Conservation (phyloP, 2,329 filamentous ascomycete genomes). For the Ceratocystis albifundus region DNA sequence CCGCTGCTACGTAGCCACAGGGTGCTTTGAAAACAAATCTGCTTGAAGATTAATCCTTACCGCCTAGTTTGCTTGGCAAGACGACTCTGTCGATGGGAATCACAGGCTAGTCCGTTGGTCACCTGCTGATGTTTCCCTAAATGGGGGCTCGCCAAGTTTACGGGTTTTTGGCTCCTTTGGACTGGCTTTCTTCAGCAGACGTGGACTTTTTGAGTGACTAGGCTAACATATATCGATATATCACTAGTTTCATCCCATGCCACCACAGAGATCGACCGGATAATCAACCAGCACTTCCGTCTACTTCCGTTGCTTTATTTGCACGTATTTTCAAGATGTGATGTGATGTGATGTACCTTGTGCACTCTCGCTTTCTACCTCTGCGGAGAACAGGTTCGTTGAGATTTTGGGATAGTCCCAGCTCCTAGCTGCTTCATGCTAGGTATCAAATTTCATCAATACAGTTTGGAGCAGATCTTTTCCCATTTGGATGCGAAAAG, state of each 20-base stretch:
- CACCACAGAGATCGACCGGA: not conserved
- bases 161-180: not conserved
- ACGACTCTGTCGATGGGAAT: too few relatives aligned
- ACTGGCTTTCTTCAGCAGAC: not conserved
- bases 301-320: too few relatives aligned
- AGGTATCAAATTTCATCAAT: not conserved
- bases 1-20: too few relatives aligned
- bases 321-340: too few relatives aligned
- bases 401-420: not conserved
- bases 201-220: not conserved
- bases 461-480: not conserved
- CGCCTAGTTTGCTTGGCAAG: too few relatives aligned
- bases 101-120: too few relatives aligned
- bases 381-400: not conserved
- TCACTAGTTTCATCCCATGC: not conserved
- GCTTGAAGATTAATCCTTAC: too few relatives aligned
- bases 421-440: not conserved
- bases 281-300: not conserved
- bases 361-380: too few relatives aligned
- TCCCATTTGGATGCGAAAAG: not conserved
- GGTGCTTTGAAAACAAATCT: too few relatives aligned
- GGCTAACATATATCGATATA: not conserved
- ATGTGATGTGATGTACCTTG: too few relatives aligned
- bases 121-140: too few relatives aligned
- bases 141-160: too few relatives aligned